Conservation (phyloP, 345 rosid species). For the Cardamine occulta region DNA sequence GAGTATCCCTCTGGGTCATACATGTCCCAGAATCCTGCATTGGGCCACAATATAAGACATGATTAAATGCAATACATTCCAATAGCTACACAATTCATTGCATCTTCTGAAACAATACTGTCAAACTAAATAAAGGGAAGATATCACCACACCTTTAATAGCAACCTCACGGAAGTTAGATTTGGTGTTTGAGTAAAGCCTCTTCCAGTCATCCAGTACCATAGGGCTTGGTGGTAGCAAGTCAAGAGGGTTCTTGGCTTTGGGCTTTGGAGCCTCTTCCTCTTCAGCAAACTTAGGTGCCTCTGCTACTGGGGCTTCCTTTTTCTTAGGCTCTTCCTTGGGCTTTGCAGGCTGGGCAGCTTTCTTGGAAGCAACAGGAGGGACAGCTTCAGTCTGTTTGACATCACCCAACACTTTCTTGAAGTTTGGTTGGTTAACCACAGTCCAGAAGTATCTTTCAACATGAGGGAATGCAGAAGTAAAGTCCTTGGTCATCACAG, state of each 20-base stretch:
- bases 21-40: slow-evolving; percentile 99
- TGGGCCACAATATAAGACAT: background rate
- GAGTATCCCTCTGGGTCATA: slow-evolving; percentile 99
- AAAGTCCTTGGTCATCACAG: slow-evolving; percentile 72
- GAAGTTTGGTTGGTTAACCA: slow-evolving; percentile 91
- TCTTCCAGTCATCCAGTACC: slow-evolving; percentile 97
- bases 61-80: background rate
- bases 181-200: slow-evolving; percentile 97
- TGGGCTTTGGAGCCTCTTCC: slow-evolving; percentile 83
- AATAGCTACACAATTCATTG: background rate
- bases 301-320: slow-evolving; percentile 55
- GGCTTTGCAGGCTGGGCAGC: slow-evolving; percentile 70
- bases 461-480: slow-evolving; percentile 93
- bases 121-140: background rate
- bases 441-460: slow-evolving; percentile 97
- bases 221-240: slow-evolving; percentile 89
- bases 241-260: slow-evolving; percentile 93
- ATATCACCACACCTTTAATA: slow-evolving; percentile 63
- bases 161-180: slow-evolving; percentile 97
- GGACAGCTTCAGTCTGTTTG: slow-evolving; percentile 74
- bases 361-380: slow-evolving; percentile 64
- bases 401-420: slow-evolving; percentile 81
- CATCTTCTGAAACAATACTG: background rate
- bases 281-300: slow-evolving; percentile 51
- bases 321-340: slow-evolving; percentile 73